Base-by-base conservation (phyloP, 169 alveolate genomes). In the Plasmodium knowlesi region DNA sequence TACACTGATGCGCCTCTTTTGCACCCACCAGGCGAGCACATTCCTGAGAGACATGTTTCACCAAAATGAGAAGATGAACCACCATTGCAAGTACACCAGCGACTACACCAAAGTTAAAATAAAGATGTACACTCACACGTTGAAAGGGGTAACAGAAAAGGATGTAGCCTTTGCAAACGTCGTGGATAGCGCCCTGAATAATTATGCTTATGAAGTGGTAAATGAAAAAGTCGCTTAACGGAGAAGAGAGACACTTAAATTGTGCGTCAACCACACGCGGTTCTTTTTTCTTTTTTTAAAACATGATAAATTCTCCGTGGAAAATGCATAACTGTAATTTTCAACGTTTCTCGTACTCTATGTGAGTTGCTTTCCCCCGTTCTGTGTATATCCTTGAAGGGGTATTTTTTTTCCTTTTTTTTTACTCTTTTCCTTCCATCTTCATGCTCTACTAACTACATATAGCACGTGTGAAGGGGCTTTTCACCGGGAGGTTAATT, bases 1-100 rank as follows among this genome's bases (percentile, higher is more conserved):
- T 74, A 34, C 46, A 25, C 25, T 9, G 16, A 19, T 76, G 25
- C 39, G 30, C 22, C 25, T 6, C 19, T 76, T 22, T 14, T 6
- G 30, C 28, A 46, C 34, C 28, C 2, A 0, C 81, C 81, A 86
- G 93, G 93, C 93, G 28, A 76, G 82, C 19, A n/a, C 25, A 19
- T 86, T 86, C 70, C 37, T 86, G 86, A 86, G 80, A 22, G 70
- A 86, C 5, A 76, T 86, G 70, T 32, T 28, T 2, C 14, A 39
- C 30, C 67, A 86, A 14, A 86, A 86, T 76, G 81, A 86, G 67
- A 50, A 37, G 41, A 19, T 86, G 70, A 54, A 86, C 46, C 93
- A 86, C 43, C 93, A 86, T 43, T 86, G 85, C 61, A 86, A 86
- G 80, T 86, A 86, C 53, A 37, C 43, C 28, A 76, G 70, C 67